These are phyloP conservation scores for Chlamydomonas sphaeroides DNA, from an alignment of 139 green algal species.

Conservation along the genomic window DNA sequence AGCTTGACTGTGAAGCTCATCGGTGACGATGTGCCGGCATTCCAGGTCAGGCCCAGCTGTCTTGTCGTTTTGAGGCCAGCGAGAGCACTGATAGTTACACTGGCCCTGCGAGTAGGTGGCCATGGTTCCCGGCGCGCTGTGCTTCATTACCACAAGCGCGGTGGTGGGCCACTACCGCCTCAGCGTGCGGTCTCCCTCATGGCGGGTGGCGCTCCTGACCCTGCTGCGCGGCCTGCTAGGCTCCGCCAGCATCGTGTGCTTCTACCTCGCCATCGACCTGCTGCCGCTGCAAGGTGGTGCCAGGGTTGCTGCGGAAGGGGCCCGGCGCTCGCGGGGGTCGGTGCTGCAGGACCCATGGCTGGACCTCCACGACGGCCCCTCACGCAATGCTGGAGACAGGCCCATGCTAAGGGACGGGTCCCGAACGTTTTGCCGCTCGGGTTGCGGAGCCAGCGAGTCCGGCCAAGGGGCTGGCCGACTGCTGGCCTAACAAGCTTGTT, in stretches of 20 bases:
- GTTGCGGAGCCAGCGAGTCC: no score
- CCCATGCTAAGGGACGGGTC: no score
- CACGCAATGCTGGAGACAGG: no score
- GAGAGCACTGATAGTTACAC: no score
- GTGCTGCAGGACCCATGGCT: no score
- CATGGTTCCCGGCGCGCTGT: neutral
- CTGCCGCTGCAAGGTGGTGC: conserved; percentile 30
- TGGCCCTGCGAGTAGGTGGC: neutral
- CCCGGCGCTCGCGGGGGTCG: no score
- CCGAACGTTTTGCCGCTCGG: no score
- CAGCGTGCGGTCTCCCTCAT: neutral
- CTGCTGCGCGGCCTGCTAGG: conserved; percentile 46
- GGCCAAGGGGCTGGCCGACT: no score
- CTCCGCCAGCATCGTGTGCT: conserved; percentile 45
- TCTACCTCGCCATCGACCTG: conserved; percentile 51
- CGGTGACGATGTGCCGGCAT: conserved; percentile 8
- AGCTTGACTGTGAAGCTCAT: conserved; percentile 8
- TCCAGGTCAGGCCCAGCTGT: neutral
- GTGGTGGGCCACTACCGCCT: neutral
- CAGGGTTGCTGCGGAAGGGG: no score
- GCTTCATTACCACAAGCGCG: neutral
- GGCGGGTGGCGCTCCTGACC: neutral
- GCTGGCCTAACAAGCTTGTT: no score
- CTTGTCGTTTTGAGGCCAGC: no score
- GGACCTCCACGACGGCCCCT: no score